Base-by-base conservation (phyloP, 176 grass and related monocot species). In the Areca catechu region DNA sequence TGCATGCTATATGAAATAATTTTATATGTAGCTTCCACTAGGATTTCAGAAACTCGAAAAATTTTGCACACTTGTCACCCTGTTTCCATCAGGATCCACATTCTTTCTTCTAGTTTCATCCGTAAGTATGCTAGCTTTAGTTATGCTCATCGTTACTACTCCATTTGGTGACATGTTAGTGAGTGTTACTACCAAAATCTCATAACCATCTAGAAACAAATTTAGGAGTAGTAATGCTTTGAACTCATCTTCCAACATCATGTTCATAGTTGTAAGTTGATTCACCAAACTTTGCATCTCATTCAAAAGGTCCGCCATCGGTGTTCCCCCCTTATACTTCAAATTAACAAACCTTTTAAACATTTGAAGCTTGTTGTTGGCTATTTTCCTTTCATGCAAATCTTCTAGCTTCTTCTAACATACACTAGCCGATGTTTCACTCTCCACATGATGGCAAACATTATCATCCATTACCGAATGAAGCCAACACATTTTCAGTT, bases 281-380 rank as follows among this genome's bases (percentile, higher is more conserved):
- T 68, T 67, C 16, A 74, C 37, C 29, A 51, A 72, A 20, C 3
- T 48, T 20, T 81, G 22, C 10, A 65, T 76, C 0, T 22, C 7
- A 69, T 61, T 82, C 4, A 28, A 53, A 16, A 65, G 60, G 6
- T 81, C 21, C 1, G 47, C 6, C 50, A 63, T 51, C 1, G 48
- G 37, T 1, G 23, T 18, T 0, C 62, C 43, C 16, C 55, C n/a
- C 0, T 53, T 10, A 0, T 74, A 54, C 15, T 72, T 72, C 56
- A 51, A 50, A 20, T 72, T 71, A 14, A 64, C 53, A 56, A 67
- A 2, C 1, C 15, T n/a, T 16, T 21, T 17, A 0, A 51, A 76
- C 2, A 25, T 4, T 4, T 25, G 2, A 25, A 25, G 24, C 5
- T 71, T 65, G 15, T 76, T 74, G 17, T 56, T 3, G 0, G 3